These are phyloP conservation scores for Lophium mytilinum DNA, from an alignment of 495 filamentous ascomycete species.

Conservation along the genomic window DNA sequence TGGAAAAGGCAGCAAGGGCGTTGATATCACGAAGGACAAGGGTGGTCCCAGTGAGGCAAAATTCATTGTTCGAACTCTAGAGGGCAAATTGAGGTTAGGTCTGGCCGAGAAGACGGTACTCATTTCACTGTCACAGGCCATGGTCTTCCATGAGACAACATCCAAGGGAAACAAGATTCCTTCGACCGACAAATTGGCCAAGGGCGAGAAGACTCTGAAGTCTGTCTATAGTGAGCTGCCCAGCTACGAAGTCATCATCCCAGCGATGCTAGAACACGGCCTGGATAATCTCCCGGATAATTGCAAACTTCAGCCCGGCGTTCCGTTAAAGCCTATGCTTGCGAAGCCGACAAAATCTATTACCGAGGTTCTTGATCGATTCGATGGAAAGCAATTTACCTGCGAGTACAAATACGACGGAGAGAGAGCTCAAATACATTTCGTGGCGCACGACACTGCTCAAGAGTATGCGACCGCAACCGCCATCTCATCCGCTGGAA, in stretches of 20 bases:
- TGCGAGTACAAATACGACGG: slow-evolving; percentile 99
- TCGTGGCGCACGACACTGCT: slow-evolving; percentile 72
- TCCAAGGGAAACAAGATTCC: slow-evolving; percentile 58
- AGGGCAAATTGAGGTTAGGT: slow-evolving; percentile 87
- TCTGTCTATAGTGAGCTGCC: slow-evolving; percentile 77
- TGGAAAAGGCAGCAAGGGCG: slow-evolving; percentile 57
- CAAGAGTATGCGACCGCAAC: slow-evolving; percentile 48
- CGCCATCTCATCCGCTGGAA: slow-evolving; percentile 46
- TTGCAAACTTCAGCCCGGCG: slow-evolving; percentile 89
- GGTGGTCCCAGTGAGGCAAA: slow-evolving; percentile 93
- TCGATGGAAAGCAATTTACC: slow-evolving; percentile 90
- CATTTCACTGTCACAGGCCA: slow-evolving; percentile 78
- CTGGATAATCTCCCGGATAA: slow-evolving; percentile 70
- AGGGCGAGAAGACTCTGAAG: slow-evolving; percentile 80
- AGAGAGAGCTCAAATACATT: slow-evolving; percentile 95
- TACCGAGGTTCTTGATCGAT: slow-evolving; percentile 92
- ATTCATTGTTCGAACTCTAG: slow-evolving; percentile 82
- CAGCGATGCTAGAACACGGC: slow-evolving; percentile 76
- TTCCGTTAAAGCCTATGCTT: slow-evolving; percentile 97
- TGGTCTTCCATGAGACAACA: slow-evolving; percentile 71
- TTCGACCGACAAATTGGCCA: slow-evolving; percentile 62
- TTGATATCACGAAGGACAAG: slow-evolving; percentile 87
- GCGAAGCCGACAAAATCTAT: slow-evolving; percentile 99
- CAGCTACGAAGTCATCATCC: slow-evolving; percentile 91
- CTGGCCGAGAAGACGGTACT: slow-evolving; percentile 88